Evolutionary conservation across 2,329 filamentous ascomycete genomes (phyloP).

Genomic region (Fusarium redolens): DNA sequence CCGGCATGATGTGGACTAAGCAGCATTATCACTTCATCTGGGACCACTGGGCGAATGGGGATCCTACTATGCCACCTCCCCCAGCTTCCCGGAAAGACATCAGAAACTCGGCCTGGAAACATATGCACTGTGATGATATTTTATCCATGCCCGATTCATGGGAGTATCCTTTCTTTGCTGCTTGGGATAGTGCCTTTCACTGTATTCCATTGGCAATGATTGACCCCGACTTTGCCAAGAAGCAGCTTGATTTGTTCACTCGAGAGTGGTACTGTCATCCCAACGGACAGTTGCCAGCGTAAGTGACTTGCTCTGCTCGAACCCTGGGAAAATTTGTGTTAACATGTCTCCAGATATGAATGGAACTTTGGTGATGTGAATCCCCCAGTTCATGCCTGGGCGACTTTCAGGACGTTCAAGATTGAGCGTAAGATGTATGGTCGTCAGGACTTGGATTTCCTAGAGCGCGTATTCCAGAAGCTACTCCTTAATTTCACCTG

Average conservation of each 20-base stretch:
- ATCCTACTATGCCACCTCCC: slow-evolving; percentile 87
- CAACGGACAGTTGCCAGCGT: slow-evolving; percentile 93
- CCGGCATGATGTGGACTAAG: slow-evolving; percentile 99
- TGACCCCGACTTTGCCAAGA: slow-evolving; percentile 97
- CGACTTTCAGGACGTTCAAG: slow-evolving; percentile 95
- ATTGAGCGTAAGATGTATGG: slow-evolving; percentile 98
- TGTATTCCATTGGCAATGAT: slow-evolving; percentile 97
- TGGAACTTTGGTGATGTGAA: slow-evolving; percentile 99
- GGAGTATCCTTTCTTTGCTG: slow-evolving; percentile 98
- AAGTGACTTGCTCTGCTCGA: slow-evolving; percentile 50
- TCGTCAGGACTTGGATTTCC: slow-evolving; percentile 91
- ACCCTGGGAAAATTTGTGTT: slow-evolving; percentile 1
- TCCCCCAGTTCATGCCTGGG: slow-evolving; percentile 95
- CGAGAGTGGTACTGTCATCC: slow-evolving; percentile 99
- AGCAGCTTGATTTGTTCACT: slow-evolving; percentile 95
- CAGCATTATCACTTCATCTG: slow-evolving; percentile 97
- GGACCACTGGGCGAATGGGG: slow-evolving; percentile 97
- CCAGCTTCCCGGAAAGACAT: slow-evolving; percentile 82
- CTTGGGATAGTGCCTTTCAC: slow-evolving; percentile 97
- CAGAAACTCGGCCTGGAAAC: slow-evolving; percentile 91
- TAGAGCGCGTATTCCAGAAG: slow-evolving; percentile 97
- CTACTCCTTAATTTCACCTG: slow-evolving; percentile 96
- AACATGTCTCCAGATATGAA: slow-evolving; percentile 67
- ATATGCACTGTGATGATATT: slow-evolving; percentile 94
- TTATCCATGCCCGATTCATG: slow-evolving; percentile 98